Conservation (phyloP, 345 rosid genomes). For the Moricandia moricandioides region DNA sequence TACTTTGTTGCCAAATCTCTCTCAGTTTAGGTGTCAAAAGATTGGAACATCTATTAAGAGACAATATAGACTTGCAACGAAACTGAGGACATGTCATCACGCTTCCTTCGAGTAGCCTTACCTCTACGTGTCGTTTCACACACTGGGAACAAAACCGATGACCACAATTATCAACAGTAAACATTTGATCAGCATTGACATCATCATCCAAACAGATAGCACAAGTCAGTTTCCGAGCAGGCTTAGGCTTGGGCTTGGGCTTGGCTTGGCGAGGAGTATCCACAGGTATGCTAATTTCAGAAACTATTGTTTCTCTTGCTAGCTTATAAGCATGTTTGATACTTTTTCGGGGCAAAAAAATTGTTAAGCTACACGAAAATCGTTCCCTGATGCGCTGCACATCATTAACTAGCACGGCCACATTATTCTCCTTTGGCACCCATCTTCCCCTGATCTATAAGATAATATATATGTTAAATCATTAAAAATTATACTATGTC, state of each 20-base stretch:
- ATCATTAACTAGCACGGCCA: conserved; percentile 31
- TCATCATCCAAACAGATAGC: conserved; percentile 51
- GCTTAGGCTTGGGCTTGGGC: not conserved
- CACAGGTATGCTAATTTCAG: conserved; percentile 39
- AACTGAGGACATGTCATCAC: conserved; percentile 62
- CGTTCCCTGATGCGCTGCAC: not conserved
- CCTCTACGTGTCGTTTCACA: conserved; percentile 60
- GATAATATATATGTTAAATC: not conserved
- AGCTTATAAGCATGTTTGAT: conserved; percentile 30
- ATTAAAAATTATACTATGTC: not conserved
- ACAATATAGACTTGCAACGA: conserved; percentile 49
- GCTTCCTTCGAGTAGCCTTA: not conserved
- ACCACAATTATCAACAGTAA: conserved; percentile 50
- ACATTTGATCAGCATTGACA: conserved; percentile 41
- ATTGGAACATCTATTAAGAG: conserved; percentile 42
- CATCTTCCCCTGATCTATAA: conserved; percentile 3
- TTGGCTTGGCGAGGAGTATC: conserved; percentile 5
- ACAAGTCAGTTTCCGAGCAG: conserved; percentile 29
- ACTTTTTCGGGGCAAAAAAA: not conserved
- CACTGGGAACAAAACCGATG: conserved; percentile 64
- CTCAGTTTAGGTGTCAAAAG: conserved; percentile 55
- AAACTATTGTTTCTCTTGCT: conserved; percentile 57
- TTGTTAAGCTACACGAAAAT: not conserved
- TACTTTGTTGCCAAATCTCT: conserved; percentile 43
- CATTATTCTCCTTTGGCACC: conserved; percentile 7